These are phyloP conservation scores for Anthostomella pinea DNA, from an alignment of 2,329 filamentous ascomycete genomes.

Conservation along the genomic window DNA sequence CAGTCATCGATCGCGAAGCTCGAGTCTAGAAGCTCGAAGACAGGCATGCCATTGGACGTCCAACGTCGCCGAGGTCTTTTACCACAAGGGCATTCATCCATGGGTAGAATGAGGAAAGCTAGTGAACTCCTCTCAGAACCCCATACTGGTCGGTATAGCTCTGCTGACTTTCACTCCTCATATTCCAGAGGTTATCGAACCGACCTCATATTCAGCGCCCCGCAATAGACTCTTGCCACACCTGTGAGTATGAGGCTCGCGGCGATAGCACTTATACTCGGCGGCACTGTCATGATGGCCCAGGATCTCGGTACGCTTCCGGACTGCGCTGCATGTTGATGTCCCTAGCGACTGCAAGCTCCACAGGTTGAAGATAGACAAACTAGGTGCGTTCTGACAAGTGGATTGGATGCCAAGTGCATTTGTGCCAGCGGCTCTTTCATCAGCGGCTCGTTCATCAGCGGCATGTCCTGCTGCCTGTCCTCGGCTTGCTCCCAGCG, in stretches of 20 bases:
- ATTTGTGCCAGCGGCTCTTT: slow-evolving; percentile 47
- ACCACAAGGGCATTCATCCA: background rate
- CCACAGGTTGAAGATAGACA: no score
- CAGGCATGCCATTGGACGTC: slow-evolving; percentile 4
- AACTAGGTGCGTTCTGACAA: no score
- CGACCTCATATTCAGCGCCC: no score
- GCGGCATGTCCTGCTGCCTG: slow-evolving; percentile 48
- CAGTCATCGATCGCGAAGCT: no score
- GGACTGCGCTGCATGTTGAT: slow-evolving; percentile 55
- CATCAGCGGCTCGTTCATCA: slow-evolving; percentile 41
- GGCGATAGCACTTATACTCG: slow-evolving; percentile 48
- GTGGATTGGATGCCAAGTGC: slow-evolving; percentile 42
- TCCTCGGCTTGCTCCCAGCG: slow-evolving; percentile 36
- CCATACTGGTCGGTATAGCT: no score
- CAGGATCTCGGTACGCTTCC: slow-evolving; percentile 46
- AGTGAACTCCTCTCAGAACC: no score
- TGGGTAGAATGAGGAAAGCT: background rate
- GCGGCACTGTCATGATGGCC: slow-evolving; percentile 51
- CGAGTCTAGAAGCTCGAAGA: background rate
- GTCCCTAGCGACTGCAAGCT: no score
- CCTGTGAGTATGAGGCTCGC: slow-evolving; percentile 45
- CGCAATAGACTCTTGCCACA: background rate
- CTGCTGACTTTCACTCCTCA: no score
- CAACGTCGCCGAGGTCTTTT: background rate
- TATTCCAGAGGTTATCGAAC: no score